Percentiles rank a stretch among this genome's conserved stretches.
phyloP scores from a whole-genome alignment of 73 alveolate species.

The Stentor roeselii region DNA sequence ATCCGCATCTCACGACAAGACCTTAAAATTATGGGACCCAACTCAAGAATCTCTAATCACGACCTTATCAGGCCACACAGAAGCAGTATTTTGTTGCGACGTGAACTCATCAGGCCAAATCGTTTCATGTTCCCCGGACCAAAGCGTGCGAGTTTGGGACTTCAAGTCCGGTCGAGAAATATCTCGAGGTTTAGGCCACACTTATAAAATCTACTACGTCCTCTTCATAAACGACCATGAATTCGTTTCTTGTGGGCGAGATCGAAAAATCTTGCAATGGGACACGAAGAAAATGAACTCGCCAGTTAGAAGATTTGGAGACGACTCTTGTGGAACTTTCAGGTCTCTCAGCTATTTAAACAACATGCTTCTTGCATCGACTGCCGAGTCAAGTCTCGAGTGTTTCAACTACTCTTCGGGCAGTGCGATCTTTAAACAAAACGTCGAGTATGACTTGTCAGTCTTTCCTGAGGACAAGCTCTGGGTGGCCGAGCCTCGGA shows the following conservation, averaged over 20 bases:
- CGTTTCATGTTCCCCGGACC: slow-evolving; percentile 16
- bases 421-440: not conserved
- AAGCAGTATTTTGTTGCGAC: slow-evolving; percentile 84
- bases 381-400: slow-evolving; percentile 10
- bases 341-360: not conserved
- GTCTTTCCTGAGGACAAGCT: not conserved
- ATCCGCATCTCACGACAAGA: slow-evolving; percentile 89
- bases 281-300: not conserved
- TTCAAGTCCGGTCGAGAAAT: not conserved
- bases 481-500: not conserved
- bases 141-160: slow-evolving; percentile 9
- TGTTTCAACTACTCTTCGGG: not conserved
- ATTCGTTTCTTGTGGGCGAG: slow-evolving; percentile 22
- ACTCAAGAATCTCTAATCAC: slow-evolving; percentile 89
- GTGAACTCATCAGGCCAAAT: slow-evolving; percentile 78
- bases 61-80: slow-evolving; percentile 97
- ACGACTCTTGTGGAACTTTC: not conserved
- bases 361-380: not conserved
- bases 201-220: not conserved
- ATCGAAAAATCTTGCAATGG: slow-evolving; percentile 4
- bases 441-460: not conserved
- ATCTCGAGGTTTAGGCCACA: not conserved
- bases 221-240: not conserved
- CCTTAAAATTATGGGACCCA: slow-evolving; percentile 97
- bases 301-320: not conserved